Evolutionary conservation across 768 basidiomycete species (phyloP), one percentile per base, ranked within the genome.

Genomic region (Mycena epipterygia): DNA sequence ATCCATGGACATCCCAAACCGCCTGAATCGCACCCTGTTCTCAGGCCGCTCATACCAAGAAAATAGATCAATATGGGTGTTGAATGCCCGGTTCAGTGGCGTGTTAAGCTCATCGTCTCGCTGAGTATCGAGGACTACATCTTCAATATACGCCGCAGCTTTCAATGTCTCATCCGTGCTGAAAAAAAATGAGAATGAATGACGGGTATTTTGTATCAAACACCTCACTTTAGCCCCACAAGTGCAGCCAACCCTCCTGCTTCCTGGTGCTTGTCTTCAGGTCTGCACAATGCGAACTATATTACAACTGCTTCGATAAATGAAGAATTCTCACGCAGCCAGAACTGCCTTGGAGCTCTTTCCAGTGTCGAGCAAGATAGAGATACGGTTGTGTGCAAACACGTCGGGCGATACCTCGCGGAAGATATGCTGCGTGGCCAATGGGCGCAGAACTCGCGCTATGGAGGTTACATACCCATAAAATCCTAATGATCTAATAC

Each of bases 351-450:
- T 3, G 2, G 39, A 41, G n/a, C 27, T 55, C 37, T 76, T 74
- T 13, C 67, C 68, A n/a, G 73, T 76, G 46, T 74, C 73, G 9
- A 76, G 29, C 17, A 66, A 21, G 7, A 23, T 19, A 0, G 64
- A 79, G 30, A 79, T 41, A 3, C 76, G 72, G 66, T 79, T 80
- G 70, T 77, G 71, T 2, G 75, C 72, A 46, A 79, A 80, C 2
- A 79, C 77, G 33, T 79, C 74, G 17, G 79, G 79, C 1, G 74
- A 61, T 9, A 81, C 77, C 63, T 81, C 80, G 5, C 64, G 63
- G 66, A 80, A 80, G 46, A 80, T 76, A 59, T 81, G 78, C 29
- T 75, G 67, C 1, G 79, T 75, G 9, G 77, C 73, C 13, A 81
- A 72, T 16, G 76, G 62, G n/a, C 80, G 75, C n/a, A 81, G 61